Base-by-base conservation (phyloP, 2,329 filamentous ascomycete species). In the Grosmannia penicillata region DNA sequence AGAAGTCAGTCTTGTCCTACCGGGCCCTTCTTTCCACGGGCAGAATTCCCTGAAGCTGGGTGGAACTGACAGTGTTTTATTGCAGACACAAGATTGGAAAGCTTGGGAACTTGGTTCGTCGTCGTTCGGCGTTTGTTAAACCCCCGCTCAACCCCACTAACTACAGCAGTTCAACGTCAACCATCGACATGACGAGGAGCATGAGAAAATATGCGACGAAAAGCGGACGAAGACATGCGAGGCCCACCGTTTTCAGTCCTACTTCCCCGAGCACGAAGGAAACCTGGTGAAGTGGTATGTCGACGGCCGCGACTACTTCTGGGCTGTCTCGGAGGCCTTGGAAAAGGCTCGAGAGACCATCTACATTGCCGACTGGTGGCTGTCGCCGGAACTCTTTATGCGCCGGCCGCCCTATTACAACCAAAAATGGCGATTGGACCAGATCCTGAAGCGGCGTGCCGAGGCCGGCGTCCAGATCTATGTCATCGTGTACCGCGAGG, bases 201-300 rank as follows among this genome's bases (percentile, higher is more conserved):
- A 96, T 55, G 91, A 96, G 56, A 68, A 89, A 56, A 66, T 59
- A 9, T 89, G 83, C 31, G 89, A 96, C 54, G 71, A 70, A 11
- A 94, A 94, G 62, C 74, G 91, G 42, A 72, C 68, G 17, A 68
- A 62, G 14, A 79, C 91, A 36, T 68, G 70, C 47, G 72, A 89
- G 41, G 68, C 72, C 13, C 78, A 96, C 54, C 78, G 89, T 30
- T 96, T 86, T 62, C 57, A 81, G n/a, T 93, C 84, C 4, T 98
- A 82, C 59, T 93, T 93, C 27, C 89, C 89, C 0, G 79, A 89
- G 54, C 76, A 79, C 31, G 77, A 89, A 10, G 81, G 78, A 22
- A 95, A 96, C 56, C 68, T 82, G 41, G 68, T 91, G 54, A 96
- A 96, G 63, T 98, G 89, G 87, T 96, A 95, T 59, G 84, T 96